These are phyloP conservation scores for Colletotrichum sublineola DNA, from an alignment of 2,329 filamentous ascomycete genomes.

Conservation along the genomic window DNA sequence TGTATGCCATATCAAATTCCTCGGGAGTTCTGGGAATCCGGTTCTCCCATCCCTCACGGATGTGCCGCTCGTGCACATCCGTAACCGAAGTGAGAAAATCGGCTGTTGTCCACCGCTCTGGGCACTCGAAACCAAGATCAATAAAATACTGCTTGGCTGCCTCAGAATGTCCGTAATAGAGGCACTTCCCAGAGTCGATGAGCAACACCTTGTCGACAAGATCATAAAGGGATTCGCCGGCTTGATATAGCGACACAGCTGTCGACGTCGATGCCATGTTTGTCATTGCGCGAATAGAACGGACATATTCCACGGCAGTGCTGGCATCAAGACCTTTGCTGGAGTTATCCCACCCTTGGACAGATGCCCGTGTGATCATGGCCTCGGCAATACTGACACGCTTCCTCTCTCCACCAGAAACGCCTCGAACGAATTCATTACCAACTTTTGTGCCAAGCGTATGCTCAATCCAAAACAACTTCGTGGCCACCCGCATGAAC, in stretches of 20 bases:
- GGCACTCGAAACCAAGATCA: constrained; percentile 79
- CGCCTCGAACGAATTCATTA: constrained; percentile 72
- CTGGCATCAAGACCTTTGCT: constrained; percentile 75
- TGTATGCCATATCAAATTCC: constrained; percentile 69
- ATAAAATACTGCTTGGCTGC: constrained; percentile 78
- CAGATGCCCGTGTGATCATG: constrained; percentile 69
- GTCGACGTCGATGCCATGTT: constrained; percentile 72
- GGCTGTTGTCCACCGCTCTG: constrained; percentile 76
- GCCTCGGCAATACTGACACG: constrained; percentile 83
- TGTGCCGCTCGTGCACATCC: constrained; percentile 68
- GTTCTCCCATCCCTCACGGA: constrained; percentile 54
- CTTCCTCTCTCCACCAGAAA: constrained; percentile 77
- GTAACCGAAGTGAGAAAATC: constrained; percentile 86
- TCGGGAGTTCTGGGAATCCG: constrained; percentile 71
- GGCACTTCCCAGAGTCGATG: constrained; percentile 76
- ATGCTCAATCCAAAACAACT: constrained; percentile 78
- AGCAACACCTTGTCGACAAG: constrained; percentile 78
- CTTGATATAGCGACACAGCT: constrained; percentile 76
- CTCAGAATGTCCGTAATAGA: constrained; percentile 76
- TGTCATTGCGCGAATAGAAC: constrained; percentile 74
- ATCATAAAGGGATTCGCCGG: constrained; percentile 64
- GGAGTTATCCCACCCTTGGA: constrained; percentile 81
- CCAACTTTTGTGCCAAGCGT: constrained; percentile 77
- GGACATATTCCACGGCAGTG: constrained; percentile 76
- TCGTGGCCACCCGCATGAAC: constrained; percentile 72